phyloP scores from a whole-genome alignment of 306 rosid genomes.

The Nissolia schottii region DNA sequence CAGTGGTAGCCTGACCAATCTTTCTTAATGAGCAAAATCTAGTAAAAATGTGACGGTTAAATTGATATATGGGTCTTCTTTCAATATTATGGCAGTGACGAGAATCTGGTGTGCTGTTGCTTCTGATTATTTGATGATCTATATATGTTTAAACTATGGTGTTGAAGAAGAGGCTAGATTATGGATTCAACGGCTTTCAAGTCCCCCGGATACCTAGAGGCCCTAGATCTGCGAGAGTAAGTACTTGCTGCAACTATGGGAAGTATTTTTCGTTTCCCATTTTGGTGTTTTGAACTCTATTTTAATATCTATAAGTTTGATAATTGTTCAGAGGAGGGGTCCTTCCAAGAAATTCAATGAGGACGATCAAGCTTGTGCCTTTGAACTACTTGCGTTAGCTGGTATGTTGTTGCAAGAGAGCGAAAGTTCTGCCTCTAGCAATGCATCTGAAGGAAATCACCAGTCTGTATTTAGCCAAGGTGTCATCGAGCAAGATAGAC shows the following conservation, averaged over 20 bases:
- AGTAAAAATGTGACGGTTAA: slow-evolving; percentile 19
- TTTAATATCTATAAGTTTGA: slow-evolving; percentile 24
- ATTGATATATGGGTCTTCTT: slow-evolving; percentile 16
- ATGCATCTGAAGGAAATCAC: slow-evolving; percentile 63
- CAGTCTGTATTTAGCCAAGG: slow-evolving; percentile 36
- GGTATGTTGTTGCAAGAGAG: slow-evolving; percentile 84
- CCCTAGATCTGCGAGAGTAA: slow-evolving; percentile 90
- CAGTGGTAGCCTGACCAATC: neutral
- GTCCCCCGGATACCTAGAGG: slow-evolving; percentile 68
- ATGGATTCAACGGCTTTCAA: slow-evolving; percentile 65
- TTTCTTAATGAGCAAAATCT: neutral
- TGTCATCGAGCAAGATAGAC: slow-evolving; percentile 35
- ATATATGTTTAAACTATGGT: slow-evolving; percentile 68
- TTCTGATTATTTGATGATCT: slow-evolving; percentile 52
- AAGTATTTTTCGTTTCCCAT: slow-evolving; percentile 11
- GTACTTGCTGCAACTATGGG: slow-evolving; percentile 19
- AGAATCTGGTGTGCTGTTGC: slow-evolving; percentile 37
- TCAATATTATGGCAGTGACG: slow-evolving; percentile 45
- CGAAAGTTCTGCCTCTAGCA: slow-evolving; percentile 75
- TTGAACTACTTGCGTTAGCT: slow-evolving; percentile 91
- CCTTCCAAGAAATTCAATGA: slow-evolving; percentile 33
- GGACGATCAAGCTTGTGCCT: slow-evolving; percentile 67
- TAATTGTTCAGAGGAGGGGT: slow-evolving; percentile 57
- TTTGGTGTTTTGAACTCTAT: slow-evolving; percentile 8
- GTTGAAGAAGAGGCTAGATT: slow-evolving; percentile 66